These are phyloP conservation scores for Debaryomyces castellii DNA, from an alignment of 805 yeast species.

Conservation along the genomic window DNA sequence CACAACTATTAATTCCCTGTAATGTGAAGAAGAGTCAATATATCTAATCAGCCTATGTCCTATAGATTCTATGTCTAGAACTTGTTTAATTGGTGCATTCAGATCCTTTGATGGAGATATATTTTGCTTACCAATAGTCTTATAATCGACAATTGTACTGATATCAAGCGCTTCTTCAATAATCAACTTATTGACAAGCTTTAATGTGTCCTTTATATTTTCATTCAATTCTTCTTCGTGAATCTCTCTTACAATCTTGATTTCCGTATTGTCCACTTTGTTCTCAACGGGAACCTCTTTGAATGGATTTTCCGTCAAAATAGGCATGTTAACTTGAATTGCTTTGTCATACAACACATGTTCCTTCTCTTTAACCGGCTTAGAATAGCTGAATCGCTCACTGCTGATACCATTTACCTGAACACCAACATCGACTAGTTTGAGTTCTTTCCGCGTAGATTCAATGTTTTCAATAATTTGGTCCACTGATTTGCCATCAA, in stretches of 20 bases:
- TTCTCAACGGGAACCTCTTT: slow-evolving; percentile 1
- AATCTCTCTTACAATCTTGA: slow-evolving; percentile 3
- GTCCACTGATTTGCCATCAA: slow-evolving; percentile 28
- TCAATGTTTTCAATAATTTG: slow-evolving; percentile 13
- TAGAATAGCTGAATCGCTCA: neutral
- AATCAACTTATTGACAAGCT: slow-evolving; percentile 19
- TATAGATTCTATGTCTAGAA: neutral
- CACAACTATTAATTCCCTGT: slow-evolving; percentile 30
- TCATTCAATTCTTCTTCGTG: slow-evolving; percentile 19
- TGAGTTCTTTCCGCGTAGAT: slow-evolving; percentile 3
- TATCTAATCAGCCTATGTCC: slow-evolving; percentile 14
- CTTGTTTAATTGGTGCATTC: neutral
- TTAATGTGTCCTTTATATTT: slow-evolving; percentile 21
- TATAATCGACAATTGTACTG: slow-evolving; percentile 3
- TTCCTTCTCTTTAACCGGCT: slow-evolving; percentile 6
- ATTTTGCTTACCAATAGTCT: neutral
- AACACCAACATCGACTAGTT: slow-evolving; percentile 22
- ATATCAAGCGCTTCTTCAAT: slow-evolving; percentile 9
- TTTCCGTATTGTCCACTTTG: slow-evolving; percentile 2
- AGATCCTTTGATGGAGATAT: neutral
- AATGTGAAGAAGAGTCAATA: slow-evolving; percentile 33
- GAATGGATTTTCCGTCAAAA: neutral
- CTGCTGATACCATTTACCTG: slow-evolving; percentile 21
- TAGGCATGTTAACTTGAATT: slow-evolving; percentile 15
- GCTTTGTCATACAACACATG: slow-evolving; percentile 19